phyloP scores from a whole-genome alignment of 306 rosid species.

The Quercus dentata region DNA sequence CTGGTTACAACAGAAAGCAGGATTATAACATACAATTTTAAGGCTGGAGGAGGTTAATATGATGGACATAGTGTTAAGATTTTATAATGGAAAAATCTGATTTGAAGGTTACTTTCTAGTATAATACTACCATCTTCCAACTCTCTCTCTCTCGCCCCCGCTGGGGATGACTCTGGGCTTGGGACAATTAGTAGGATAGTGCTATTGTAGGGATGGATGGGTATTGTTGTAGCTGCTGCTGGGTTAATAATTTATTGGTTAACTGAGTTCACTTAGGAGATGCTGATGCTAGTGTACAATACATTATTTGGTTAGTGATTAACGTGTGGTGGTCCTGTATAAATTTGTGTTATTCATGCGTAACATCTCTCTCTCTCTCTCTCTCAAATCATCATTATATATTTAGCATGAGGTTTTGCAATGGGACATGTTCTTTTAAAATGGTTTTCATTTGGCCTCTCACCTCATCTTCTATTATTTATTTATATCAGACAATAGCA shows the following conservation, averaged over 20 bases:
- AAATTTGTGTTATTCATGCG: constrained; percentile 14
- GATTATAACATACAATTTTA: not conserved
- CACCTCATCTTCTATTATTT: too few relatives aligned
- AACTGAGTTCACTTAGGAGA: constrained; percentile 40
- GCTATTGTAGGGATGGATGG: constrained; percentile 32
- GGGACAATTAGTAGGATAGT: constrained; percentile 29
- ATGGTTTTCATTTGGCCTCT: too few relatives aligned
- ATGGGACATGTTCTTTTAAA: too few relatives aligned
- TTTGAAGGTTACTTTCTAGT: constrained; percentile 29
- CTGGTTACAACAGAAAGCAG: not conserved
- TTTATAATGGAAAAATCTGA: constrained; percentile 20
- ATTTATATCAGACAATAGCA: too few relatives aligned
- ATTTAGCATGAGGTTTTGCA: too few relatives aligned
- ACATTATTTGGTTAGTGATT: constrained; percentile 37
- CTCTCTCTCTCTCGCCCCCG: constrained; percentile 10
- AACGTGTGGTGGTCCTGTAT: constrained; percentile 31
- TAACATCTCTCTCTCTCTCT: not conserved
- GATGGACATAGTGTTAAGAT: constrained; percentile 12
- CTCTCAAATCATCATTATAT: too few relatives aligned
- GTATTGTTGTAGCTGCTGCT: constrained; percentile 17
- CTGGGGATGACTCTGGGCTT: constrained; percentile 32
- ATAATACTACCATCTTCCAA: constrained; percentile 29
- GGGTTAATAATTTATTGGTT: constrained; percentile 26
- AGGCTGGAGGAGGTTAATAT: constrained; percentile 11
- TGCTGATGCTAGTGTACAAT: constrained; percentile 36